Evolutionary conservation across 2,329 filamentous ascomycete genomes (phyloP).

Genomic region (Claviceps purpurea): DNA sequence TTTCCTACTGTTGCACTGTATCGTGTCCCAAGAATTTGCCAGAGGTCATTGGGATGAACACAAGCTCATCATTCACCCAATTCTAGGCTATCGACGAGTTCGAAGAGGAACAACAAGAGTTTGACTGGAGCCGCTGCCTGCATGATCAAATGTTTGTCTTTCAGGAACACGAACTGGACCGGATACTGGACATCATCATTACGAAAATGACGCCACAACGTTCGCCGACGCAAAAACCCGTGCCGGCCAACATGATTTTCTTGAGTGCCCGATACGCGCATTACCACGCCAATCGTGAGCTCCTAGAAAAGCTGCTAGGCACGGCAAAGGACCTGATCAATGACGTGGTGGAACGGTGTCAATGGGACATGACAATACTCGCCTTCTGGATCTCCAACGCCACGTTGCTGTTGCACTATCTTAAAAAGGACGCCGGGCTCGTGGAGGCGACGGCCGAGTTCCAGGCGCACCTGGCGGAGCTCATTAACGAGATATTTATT

Average conservation of each 20-base stretch:
- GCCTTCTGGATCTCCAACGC: constrained; percentile 99
- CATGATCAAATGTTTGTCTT: constrained; percentile 99
- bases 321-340: constrained; percentile 95
- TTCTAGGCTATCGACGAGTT: constrained; percentile 58
- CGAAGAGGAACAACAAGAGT: constrained; percentile 82
- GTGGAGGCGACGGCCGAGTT: constrained; percentile 74
- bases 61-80: too few species aligned
- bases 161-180: constrained; percentile 82
- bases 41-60: too few species aligned
- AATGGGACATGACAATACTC: constrained; percentile 99
- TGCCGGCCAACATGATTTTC: constrained; percentile 94
- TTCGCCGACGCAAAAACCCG: constrained; percentile 92
- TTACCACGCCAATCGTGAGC: constrained; percentile 80
- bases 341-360: constrained; percentile 82
- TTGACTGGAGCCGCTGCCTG: constrained; percentile 86
- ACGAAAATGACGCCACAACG: constrained; percentile 96
- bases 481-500: constrained; percentile 97
- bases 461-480: constrained; percentile 81
- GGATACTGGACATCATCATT: constrained; percentile 89
- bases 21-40: too few species aligned
- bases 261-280: constrained; percentile 91
- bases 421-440: constrained; percentile 84
- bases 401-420: constrained; percentile 85
- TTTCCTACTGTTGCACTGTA: background rate
- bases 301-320: constrained; percentile 67